Evolutionary conservation across 179 eudicot genomes (phyloP).

Genomic region (Nepenthes alata): DNA sequence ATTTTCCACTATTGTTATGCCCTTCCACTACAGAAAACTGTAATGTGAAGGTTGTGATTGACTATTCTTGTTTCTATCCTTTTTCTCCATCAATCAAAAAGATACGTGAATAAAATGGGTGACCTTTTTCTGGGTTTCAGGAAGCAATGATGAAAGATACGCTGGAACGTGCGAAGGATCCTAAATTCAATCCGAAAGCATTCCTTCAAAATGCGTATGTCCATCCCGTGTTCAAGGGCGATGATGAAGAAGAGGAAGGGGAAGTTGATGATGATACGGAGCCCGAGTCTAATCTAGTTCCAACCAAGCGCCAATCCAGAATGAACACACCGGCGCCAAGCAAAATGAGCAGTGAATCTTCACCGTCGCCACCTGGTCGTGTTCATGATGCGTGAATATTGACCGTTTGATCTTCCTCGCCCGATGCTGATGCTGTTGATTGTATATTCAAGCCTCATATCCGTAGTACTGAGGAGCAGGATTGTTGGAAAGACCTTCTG

Average conservation of each 20-base stretch:
- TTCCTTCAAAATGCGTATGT: slow-evolving; percentile 57
- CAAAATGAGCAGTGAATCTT: slow-evolving; percentile 52
- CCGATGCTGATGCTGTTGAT: background rate
- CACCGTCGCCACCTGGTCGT: slow-evolving; percentile 14
- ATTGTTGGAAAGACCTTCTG: no score
- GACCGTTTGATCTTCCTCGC: background rate
- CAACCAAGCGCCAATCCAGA: slow-evolving; percentile 62
- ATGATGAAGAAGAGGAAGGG: slow-evolving; percentile 29
- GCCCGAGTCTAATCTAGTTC: slow-evolving; percentile 33
- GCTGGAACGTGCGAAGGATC: slow-evolving; percentile 65
- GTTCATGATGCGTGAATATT: slow-evolving; percentile 3
- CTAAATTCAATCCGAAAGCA: slow-evolving; percentile 53
- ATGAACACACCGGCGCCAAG: slow-evolving; percentile 66
- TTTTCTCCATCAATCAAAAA: background rate
- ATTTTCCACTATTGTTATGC: no score
- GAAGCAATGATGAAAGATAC: slow-evolving; percentile 92
- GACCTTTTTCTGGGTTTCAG: slow-evolving; percentile 18
- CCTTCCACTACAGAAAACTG: no score
- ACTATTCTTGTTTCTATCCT: no score
- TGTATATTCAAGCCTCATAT: no score
- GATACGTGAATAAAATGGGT: background rate
- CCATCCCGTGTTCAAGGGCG: slow-evolving; percentile 61
- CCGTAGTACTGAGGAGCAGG: no score
- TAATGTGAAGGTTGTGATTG: no score
- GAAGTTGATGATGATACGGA: slow-evolving; percentile 21